Base-by-base conservation (phyloP, 441 rosid genomes). In the Erodium texanum region DNA sequence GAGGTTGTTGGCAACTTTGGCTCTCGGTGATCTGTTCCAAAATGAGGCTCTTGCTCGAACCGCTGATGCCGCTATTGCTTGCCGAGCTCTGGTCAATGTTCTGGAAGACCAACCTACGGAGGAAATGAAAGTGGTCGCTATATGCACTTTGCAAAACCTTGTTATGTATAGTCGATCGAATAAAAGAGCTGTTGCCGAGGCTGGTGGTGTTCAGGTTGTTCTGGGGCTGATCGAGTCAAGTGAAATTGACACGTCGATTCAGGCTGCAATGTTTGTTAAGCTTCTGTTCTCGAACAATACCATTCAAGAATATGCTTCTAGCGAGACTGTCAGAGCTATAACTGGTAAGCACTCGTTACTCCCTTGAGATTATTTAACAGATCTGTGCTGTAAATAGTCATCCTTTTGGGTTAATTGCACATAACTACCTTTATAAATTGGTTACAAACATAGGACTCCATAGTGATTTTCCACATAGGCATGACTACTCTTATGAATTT, bases 181-280 rank as follows among this genome's bases (percentile, higher is more conserved):
- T 81, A 96, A 91, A 85, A 84, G 99, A 83, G 99, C 98, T 5
- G 97, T 96, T 77, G 99, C 99, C n/a, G 99, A 96, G 86, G 99
- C 98, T 73, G 96, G 99, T 66, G 99, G 99, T 70, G 97, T 96
- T 71, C 99, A 96, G 81, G 99, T 96, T 56, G 86, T 96, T 34
- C 72, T 96, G 84, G 99, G 93, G 83, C 81, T 96, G 70, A 93
- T 93, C 45, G 89, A 97, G 76, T 96, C 99, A 27, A 90, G 98
- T 76, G 98, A 93, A 73, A 93, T 92, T 5, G 98, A 96, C 23
- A 96, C 99, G 65, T 93, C 99, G 64, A 83, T 89, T 73, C 99
- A 96, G 86, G 98, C 98, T 77, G 98, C 99, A 48, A 89, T 89
- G 97, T 93, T 96, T 68, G 81, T 96, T 66, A 96, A 96, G 74